A percentile compares a stretch with the other conserved stretches of the same genome.
These are phyloP conservation scores for Litsea cubeba DNA, from an alignment of 164 flowering plant species.

Conservation along the genomic window DNA sequence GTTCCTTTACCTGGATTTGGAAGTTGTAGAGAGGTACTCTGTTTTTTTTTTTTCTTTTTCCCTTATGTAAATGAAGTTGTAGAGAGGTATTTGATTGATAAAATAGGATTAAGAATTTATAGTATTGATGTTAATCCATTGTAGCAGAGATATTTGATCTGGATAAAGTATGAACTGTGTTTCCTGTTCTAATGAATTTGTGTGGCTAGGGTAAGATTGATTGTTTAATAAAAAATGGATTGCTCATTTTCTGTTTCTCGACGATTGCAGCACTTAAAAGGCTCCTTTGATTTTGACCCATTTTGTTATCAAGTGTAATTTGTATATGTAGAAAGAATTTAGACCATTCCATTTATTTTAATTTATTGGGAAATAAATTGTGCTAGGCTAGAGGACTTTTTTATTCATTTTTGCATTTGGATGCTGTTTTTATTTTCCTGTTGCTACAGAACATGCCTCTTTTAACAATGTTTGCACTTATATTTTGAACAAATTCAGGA, in stretches of 20 bases:
- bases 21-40: background rate
- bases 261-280: too few relatives aligned
- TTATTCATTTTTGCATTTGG: background rate
- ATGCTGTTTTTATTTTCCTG: background rate
- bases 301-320: background rate
- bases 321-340: background rate
- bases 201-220: background rate
- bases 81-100: background rate
- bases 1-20: background rate
- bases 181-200: background rate
- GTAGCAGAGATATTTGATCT: background rate
- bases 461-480: background rate
- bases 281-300: too few relatives aligned
- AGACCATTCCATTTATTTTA: too few relatives aligned
- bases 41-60: background rate
- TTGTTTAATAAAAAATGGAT: too few relatives aligned
- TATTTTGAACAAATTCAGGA: constrained; percentile 36
- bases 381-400: background rate
- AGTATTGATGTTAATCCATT: background rate
- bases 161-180: background rate
- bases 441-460: background rate
- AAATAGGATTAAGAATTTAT: background rate
- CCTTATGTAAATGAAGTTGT: background rate
- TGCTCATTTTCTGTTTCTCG: too few relatives aligned
- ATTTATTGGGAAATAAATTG: too few relatives aligned